Percentiles rank a stretch among this genome's conserved stretches.
Conservation (phyloP, 164 flowering plant species). For the Liriodendron chinense region DNA sequence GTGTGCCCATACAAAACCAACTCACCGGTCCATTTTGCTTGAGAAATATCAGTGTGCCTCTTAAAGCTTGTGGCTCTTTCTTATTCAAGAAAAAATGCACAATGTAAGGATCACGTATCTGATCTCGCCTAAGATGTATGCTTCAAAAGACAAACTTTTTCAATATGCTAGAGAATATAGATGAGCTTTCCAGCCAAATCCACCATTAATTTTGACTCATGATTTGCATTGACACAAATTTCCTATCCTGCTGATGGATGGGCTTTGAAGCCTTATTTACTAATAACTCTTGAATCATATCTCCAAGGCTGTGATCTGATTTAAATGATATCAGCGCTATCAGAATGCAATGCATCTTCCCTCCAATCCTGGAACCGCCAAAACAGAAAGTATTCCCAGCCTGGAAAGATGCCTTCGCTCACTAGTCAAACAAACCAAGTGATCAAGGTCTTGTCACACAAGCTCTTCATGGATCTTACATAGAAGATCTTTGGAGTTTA, state of each 20-base stretch:
- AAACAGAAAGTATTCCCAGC: neutral
- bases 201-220: constrained; percentile 35
- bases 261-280: constrained; percentile 50
- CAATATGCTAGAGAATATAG: constrained; percentile 16
- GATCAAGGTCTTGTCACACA: neutral
- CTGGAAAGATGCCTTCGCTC: constrained; percentile 1
- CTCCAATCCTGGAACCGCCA: constrained; percentile 3
- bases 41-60: constrained; percentile 15
- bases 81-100: constrained; percentile 30
- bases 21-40: constrained; percentile 79
- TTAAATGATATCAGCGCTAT: constrained; percentile 6
- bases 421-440: constrained; percentile 2
- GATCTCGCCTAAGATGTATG: constrained; percentile 14
- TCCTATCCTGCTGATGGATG: constrained; percentile 27
- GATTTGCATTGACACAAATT: constrained; percentile 20
- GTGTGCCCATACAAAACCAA: neutral
- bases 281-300: constrained; percentile 16
- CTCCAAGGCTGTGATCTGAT: constrained; percentile 11
- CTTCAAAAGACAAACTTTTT: constrained; percentile 11
- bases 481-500: neutral
- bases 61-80: constrained; percentile 25
- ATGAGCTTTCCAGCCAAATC: constrained; percentile 34
- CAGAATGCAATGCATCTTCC: constrained; percentile 31
- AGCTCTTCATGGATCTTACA: neutral
- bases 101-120: constrained; percentile 7